Evolutionary conservation across 495 filamentous ascomycete species (phyloP), one percentile per base, ranked within the genome.

Genomic region (Xylaria grammica): DNA sequence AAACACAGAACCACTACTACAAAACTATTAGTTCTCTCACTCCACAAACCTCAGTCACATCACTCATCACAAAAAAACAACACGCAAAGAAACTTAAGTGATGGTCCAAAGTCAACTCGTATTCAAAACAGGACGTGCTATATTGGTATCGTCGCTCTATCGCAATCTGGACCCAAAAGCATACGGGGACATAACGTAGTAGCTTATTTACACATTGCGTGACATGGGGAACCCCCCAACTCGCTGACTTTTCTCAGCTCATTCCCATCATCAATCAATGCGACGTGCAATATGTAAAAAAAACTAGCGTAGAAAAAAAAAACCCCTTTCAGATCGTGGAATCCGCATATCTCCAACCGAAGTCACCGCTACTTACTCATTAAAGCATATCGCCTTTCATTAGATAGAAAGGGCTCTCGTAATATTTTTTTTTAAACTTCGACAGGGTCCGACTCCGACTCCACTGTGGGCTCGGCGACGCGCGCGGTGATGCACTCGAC

Each of bases 121-220:
- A 10, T 34, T 45, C 54, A 45, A 36, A 15, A 17, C 22, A 59
- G 26, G 40, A 61, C 19, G 54, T 67, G 60, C 71, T 71, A 63
- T 60, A 60, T 65, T 72, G 71, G 71, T 73, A 73, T 73, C 71
- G 65, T 68, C 56, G 68, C 60, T 70, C 68, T 73, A 73, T 67
- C 52, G 48, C 68, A 69, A 69, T 71, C 61, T 67, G 58, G 48
- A 70, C 46, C 56, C 26, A 49, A 49, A 62, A 45, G 57, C 36
- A 42, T 40, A 65, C 66, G 62, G n/a, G n/a, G n/a, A 57, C 19
- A 54, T 64, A 62, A 52, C 19, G 32, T 38, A 9, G 20, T 4
- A n/a, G n/a, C n/a, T n/a, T n/a, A n/a, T 34, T 38, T n/a, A 38
- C 24, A 26, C 11, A 27, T 49, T 26, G 36, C 38, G 45, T 45